Conservation (phyloP, 208 protist species). For the Acanthamoeba royreba region DNA sequence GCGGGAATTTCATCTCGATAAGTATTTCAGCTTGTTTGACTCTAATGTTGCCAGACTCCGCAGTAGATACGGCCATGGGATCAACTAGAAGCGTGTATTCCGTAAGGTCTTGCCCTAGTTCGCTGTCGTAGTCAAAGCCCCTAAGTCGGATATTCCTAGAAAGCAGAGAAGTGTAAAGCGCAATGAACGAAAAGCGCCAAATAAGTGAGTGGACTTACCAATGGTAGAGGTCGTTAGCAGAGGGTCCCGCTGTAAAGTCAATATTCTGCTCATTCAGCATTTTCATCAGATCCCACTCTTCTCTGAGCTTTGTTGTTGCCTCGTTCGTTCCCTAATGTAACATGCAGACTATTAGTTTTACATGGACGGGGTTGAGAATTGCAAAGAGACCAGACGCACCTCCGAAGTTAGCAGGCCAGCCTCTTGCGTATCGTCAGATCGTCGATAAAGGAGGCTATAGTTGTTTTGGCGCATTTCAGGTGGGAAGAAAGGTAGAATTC, state of each 20-base stretch:
- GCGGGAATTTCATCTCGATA: conserved; percentile 41
- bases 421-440: background rate
- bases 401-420: background rate
- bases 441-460: background rate
- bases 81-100: conserved; percentile 23
- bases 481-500: background rate
- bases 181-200: no score
- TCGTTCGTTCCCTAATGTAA: conserved; percentile 7
- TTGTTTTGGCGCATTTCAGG: background rate
- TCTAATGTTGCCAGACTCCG: background rate
- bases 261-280: background rate
- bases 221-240: conserved; percentile 37
- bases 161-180: background rate
- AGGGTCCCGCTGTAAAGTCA: background rate
- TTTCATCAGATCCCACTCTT: conserved; percentile 23
- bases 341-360: background rate
- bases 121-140: conserved; percentile 39
- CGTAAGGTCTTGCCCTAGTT: conserved; percentile 21
- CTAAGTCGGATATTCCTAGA: background rate
- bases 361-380: background rate
- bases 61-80: background rate
- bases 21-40: conserved; percentile 10
- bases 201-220: no score
- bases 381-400: background rate
- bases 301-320: background rate